Percentiles rank a stretch among this genome's conserved stretches.
phyloP scores from a whole-genome alignment of 129 eudicot genomes.

The Helichrysum umbraculigerum region DNA sequence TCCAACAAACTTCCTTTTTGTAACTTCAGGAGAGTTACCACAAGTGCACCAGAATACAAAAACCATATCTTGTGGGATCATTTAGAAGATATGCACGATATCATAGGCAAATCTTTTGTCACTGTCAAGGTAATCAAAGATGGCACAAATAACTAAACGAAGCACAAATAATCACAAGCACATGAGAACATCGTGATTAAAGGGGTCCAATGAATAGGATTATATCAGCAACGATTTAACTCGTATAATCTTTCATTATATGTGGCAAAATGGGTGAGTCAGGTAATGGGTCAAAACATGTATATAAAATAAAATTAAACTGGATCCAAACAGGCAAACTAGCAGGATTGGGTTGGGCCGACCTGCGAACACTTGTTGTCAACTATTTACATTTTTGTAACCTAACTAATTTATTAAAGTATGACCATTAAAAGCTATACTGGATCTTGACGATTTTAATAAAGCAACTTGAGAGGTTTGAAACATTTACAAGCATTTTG shows the following conservation, averaged over 20 bases:
- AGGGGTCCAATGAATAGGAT: background rate
- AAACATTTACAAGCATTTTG: background rate
- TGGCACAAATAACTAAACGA: background rate
- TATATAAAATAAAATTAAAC: too few relatives aligned
- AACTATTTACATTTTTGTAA: background rate
- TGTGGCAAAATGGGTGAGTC: background rate
- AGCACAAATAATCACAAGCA: conserved; percentile 1
- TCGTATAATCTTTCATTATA: background rate
- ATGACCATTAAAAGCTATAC: background rate
- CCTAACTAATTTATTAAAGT: background rate
- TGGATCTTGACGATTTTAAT: background rate
- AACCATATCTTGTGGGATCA: background rate
- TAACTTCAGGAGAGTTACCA: background rate
- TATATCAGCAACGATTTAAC: background rate
- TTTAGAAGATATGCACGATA: conserved; percentile 79
- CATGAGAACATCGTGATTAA: background rate
- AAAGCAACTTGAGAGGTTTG: background rate
- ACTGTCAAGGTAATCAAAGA: conserved; percentile 50
- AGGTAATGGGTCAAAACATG: too few relatives aligned
- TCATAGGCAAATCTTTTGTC: conserved; percentile 76
- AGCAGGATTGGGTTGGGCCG: background rate
- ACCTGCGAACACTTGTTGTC: background rate
- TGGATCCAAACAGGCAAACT: background rate
- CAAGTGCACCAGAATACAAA: background rate
- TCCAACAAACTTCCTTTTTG: background rate